These are phyloP conservation scores for Candida insectorum DNA, from an alignment of 805 yeast species.

Conservation along the genomic window DNA sequence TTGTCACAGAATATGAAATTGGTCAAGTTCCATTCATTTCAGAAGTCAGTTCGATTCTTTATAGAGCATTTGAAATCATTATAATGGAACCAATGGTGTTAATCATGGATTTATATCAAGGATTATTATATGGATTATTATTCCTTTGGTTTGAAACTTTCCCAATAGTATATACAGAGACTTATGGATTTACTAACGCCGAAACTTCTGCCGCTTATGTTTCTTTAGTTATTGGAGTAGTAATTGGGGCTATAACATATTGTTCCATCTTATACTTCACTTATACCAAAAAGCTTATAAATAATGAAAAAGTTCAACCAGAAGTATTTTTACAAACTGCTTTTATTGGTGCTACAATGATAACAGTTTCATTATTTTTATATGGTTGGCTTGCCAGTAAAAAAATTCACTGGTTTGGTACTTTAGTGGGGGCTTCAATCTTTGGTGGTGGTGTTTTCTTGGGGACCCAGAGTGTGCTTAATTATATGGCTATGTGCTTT, in stretches of 20 bases:
- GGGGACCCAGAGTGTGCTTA: constrained; percentile 47
- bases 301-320: constrained; percentile 26
- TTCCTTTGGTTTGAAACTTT: constrained; percentile 61
- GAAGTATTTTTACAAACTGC: constrained; percentile 39
- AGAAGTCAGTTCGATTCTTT: constrained; percentile 15
- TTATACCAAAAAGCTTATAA: constrained; percentile 2
- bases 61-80: constrained; percentile 51
- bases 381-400: constrained; percentile 47
- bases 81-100: constrained; percentile 55
- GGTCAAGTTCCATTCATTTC: constrained; percentile 13
- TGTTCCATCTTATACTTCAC: background rate
- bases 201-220: constrained; percentile 36
- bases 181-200: constrained; percentile 45
- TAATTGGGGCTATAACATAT: constrained; percentile 4
- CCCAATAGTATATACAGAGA: constrained; percentile 50
- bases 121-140: constrained; percentile 49
- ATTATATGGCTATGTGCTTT: constrained; percentile 47
- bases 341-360: constrained; percentile 34
- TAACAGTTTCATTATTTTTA: constrained; percentile 42
- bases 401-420: constrained; percentile 46
- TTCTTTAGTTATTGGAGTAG: constrained; percentile 7
- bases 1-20: constrained; percentile 37
- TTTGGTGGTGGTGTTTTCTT: constrained; percentile 38
- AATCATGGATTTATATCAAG: constrained; percentile 49
- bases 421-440: constrained; percentile 41